Evolutionary conservation across 2,329 filamentous ascomycete species (phyloP), one percentile per base, ranked within the genome.

Genomic region (Stagonosporopsis tanaceti): DNA sequence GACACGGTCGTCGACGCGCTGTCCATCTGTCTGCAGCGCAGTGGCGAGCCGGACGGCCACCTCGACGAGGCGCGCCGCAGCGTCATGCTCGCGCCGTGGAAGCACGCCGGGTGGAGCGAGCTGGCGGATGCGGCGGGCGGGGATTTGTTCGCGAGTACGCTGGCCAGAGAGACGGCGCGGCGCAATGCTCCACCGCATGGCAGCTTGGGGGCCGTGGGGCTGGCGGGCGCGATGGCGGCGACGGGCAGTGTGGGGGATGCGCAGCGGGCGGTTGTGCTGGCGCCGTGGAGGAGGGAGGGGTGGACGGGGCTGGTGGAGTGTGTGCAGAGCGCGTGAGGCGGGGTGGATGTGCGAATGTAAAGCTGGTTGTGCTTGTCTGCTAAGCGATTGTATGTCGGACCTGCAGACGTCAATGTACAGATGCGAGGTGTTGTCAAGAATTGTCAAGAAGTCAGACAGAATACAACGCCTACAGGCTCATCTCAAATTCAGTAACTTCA

Each of bases 41-140:
- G 57, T 25, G 76, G 79, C 35, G 77, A 83, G 47, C 7, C 7
- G 30, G 81, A 4, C 15, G 4, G n/a, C 4, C 32, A 85, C 40
- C 72, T 87, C 34, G 80, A 84, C 1, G 89, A 95, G 77, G 85
- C 91, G 0, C 88, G 92, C 69, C 86, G 83, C 15, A 89, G 92
- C 52, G 85, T 97, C 17, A 89, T 97, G 85, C 83, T 97, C 22
- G 85, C 90, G 46, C 95, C 95, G 0, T 83, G 89, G 56, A 84
- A 93, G 56, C 87, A 93, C 0, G 86, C 90, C 50, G 91, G 92
- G 0, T 99, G 95, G 95, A 84, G 86, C 39, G 83, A 89, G 47
- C 80, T 98, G 24, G 87, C 90, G 0, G 82, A 86, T 35, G 75
- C 85, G 0, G 84, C 83, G 0, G 65, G 57, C 7, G 67, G 65